phyloP scores from a whole-genome alignment of 2,329 filamentous ascomycete species.

The Diaporthe sp. region DNA sequence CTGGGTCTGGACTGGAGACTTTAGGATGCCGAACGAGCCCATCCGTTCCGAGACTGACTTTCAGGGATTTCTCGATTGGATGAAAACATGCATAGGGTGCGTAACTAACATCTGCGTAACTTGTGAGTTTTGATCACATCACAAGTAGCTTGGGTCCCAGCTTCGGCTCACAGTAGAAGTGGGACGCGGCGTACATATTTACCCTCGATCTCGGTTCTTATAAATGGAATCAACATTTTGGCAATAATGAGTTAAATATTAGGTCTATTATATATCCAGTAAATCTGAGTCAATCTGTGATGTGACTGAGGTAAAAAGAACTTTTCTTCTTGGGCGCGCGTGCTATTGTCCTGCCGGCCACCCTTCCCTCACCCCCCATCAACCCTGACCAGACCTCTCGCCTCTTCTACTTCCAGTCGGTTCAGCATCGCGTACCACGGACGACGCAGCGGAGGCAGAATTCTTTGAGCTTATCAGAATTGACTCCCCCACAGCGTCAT shows the following conservation, averaged over 20 bases:
- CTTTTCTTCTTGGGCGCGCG: background rate
- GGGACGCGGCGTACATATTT: no score
- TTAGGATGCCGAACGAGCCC: background rate
- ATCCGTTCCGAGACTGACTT: background rate
- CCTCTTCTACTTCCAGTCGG: background rate
- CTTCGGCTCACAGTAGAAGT: background rate
- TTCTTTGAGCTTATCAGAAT: background rate
- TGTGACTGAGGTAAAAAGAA: background rate
- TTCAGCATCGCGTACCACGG: background rate
- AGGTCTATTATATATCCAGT: background rate
- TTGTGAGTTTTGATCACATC: background rate
- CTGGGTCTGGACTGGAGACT: background rate
- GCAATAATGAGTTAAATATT: background rate
- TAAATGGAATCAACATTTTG: background rate
- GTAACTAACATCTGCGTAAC: no score
- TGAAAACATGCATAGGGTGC: background rate
- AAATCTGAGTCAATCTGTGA: background rate
- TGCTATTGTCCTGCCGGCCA: background rate
- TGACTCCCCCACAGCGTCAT: background rate
- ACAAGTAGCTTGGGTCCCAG: background rate
- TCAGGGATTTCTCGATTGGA: background rate
- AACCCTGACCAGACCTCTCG: constrained; percentile 21
- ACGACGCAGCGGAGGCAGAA: background rate
- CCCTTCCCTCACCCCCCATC: background rate
- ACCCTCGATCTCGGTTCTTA: no score